Percentiles rank a stretch among this genome's conserved stretches.
phyloP scores from a whole-genome alignment of 2,329 filamentous ascomycete species.

The Chrysosporium queenslandicum region DNA sequence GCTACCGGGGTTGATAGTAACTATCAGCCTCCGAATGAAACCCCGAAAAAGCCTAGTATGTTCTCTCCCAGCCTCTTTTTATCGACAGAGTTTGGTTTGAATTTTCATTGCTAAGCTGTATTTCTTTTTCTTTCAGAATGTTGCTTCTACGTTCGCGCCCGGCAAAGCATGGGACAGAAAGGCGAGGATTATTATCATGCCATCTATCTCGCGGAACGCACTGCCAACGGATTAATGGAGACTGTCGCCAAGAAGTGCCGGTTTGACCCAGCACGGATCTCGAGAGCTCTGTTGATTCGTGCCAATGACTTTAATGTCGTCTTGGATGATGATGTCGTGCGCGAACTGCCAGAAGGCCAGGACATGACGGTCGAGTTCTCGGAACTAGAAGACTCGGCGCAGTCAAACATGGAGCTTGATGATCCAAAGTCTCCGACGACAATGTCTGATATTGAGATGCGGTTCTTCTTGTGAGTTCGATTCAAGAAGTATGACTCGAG shows the following conservation, averaged over 20 bases:
- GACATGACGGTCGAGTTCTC: slow-evolving; percentile 69
- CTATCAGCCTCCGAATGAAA: slow-evolving; percentile 71
- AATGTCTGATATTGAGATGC: slow-evolving; percentile 13
- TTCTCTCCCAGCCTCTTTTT: slow-evolving; percentile 2
- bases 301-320: slow-evolving; percentile 69
- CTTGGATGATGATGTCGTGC: slow-evolving; percentile 81
- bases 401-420: slow-evolving; percentile 15
- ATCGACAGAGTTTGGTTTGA: too few species aligned
- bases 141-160: slow-evolving; percentile 71
- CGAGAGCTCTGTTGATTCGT: slow-evolving; percentile 59
- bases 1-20: slow-evolving; percentile 78
- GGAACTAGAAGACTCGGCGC: slow-evolving; percentile 42
- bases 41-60: slow-evolving; percentile 55
- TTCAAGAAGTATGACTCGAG: too few species aligned
- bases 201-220: slow-evolving; percentile 72
- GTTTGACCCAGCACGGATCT: slow-evolving; percentile 61
- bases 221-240: slow-evolving; percentile 60
- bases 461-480: slow-evolving; percentile 13
- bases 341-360: slow-evolving; percentile 76
- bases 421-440: slow-evolving; percentile 9
- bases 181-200: slow-evolving; percentile 62
- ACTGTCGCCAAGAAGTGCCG: slow-evolving; percentile 70
- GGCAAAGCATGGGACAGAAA: slow-evolving; percentile 41
- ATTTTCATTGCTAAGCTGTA: too few species aligned
- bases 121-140: slow-evolving; percentile 46